Evolutionary conservation across 306 rosid species (phyloP).

Genomic region (Calophaca sinica): DNA sequence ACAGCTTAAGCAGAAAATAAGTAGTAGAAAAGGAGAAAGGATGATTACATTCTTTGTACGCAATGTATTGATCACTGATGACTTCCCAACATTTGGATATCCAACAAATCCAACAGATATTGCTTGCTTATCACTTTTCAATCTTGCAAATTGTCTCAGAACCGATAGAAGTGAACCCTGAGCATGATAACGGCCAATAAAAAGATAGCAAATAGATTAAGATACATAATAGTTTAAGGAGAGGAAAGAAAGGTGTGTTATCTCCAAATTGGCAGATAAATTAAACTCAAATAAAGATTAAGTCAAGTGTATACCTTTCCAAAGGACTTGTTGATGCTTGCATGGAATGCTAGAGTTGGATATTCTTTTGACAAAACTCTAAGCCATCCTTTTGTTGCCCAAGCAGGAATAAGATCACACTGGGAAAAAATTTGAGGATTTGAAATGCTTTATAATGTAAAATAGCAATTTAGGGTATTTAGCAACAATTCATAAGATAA

Average conservation of each 20-base stretch:
- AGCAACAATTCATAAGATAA: not conserved
- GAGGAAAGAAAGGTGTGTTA: conserved; percentile 2
- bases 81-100: conserved; percentile 97
- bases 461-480: not conserved
- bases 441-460: not conserved
- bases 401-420: conserved; percentile 93
- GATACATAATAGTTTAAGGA: not conserved
- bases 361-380: conserved; percentile 81
- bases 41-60: conserved; percentile 80
- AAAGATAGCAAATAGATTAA: not conserved
- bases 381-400: conserved; percentile 97
- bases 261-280: conserved; percentile 30
- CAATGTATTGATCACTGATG: conserved; percentile 89
- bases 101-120: conserved; percentile 98
- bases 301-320: conserved; percentile 71
- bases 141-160: conserved; percentile 87
- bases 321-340: conserved; percentile 91
- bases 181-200: conserved; percentile 30
- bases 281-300: conserved; percentile 18
- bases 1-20: conserved; percentile 37
- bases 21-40: conserved; percentile 36
- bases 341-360: conserved; percentile 97
- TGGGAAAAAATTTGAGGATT: conserved; percentile 41
- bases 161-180: conserved; percentile 96
- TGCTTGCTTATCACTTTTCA: conserved; percentile 95